Percentiles rank a stretch among this genome's conserved stretches.
Conservation (phyloP, 495 filamentous ascomycete genomes). For the Jackrogersella multiformis region DNA sequence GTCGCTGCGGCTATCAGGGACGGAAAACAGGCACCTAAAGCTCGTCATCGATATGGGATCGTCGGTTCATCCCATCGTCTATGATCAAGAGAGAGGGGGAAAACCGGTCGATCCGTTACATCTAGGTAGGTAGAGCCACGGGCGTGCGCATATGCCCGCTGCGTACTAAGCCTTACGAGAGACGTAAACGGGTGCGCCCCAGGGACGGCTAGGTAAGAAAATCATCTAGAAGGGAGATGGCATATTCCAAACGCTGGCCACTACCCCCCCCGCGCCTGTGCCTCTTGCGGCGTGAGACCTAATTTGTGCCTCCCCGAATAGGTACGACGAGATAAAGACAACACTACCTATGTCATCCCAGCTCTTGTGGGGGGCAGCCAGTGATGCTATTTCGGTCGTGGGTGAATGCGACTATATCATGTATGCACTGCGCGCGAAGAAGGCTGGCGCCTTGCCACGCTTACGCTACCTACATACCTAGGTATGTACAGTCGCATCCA, state of each 20-base stretch:
- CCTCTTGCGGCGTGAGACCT: conserved; percentile 7
- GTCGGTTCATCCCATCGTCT: conserved; percentile 1
- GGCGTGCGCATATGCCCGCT: conserved; percentile 36
- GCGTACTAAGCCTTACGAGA: conserved; percentile 42
- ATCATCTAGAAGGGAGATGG: conserved; percentile 27
- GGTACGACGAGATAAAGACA: conserved; percentile 4
- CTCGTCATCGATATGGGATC: not conserved
- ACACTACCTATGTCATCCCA: conserved; percentile 35
- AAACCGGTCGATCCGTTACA: conserved; percentile 4
- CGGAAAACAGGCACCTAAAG: not conserved
- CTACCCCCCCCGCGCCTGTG: conserved; percentile 1
- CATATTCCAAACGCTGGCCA: conserved; percentile 7
- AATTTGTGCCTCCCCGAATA: conserved; percentile 2
- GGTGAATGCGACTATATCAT: conserved; percentile 27
- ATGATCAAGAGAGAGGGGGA: conserved; percentile 5
- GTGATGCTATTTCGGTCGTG: conserved; percentile 40
- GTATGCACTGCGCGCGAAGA: conserved; percentile 36
- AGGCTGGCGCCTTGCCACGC: conserved; percentile 14
- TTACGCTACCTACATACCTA: conserved; percentile 1
- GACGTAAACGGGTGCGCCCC: conserved; percentile 9
- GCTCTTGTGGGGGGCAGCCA: not conserved
- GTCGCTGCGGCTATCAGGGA: not conserved
- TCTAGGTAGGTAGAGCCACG: not conserved
- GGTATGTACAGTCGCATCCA: not conserved
- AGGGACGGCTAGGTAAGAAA: conserved; percentile 6